phyloP scores from a whole-genome alignment of 164 flowering plant species.

The Tetrastigma voinierianum region DNA sequence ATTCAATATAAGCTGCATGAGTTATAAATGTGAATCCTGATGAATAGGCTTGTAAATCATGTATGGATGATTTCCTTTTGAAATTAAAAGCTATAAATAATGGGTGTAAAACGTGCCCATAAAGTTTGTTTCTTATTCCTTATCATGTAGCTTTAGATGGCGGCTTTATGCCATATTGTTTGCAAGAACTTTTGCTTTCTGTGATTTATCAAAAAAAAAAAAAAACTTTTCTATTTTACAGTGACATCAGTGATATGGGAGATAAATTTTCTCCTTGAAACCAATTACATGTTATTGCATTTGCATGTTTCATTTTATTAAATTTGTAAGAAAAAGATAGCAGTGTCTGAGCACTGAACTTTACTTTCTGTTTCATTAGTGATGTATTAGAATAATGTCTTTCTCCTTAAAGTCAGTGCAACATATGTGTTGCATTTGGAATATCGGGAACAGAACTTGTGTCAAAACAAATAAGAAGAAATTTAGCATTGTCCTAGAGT shows the following conservation, averaged over 20 bases:
- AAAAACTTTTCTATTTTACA: too few relatives aligned
- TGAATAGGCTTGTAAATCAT: too few relatives aligned
- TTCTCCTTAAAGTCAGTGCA: constrained; percentile 18
- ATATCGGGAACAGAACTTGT: constrained; percentile 19
- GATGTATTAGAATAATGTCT: constrained; percentile 5
- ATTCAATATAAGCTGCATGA: too few relatives aligned
- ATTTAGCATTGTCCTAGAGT: too few relatives aligned
- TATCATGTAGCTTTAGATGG: not conserved
- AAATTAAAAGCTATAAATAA: too few relatives aligned
- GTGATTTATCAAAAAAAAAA: too few relatives aligned
- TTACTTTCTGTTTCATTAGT: not conserved
- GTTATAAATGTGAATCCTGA: too few relatives aligned
- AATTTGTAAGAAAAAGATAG: too few relatives aligned
- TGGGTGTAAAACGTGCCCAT: too few relatives aligned
- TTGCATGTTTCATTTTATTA: constrained; percentile 4
- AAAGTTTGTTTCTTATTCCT: too few relatives aligned
- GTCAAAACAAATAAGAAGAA: not conserved
- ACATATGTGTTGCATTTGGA: constrained; percentile 6
- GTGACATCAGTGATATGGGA: not conserved
- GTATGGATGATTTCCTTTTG: not conserved
- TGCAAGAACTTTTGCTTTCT: not conserved
- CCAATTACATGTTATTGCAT: constrained; percentile 5
- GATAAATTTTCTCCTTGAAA: constrained; percentile 15
- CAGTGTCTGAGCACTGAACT: not conserved
- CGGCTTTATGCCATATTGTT: not conserved